Conservation (phyloP, 768 basidiomycete genomes). For the Mycena floridula region DNA sequence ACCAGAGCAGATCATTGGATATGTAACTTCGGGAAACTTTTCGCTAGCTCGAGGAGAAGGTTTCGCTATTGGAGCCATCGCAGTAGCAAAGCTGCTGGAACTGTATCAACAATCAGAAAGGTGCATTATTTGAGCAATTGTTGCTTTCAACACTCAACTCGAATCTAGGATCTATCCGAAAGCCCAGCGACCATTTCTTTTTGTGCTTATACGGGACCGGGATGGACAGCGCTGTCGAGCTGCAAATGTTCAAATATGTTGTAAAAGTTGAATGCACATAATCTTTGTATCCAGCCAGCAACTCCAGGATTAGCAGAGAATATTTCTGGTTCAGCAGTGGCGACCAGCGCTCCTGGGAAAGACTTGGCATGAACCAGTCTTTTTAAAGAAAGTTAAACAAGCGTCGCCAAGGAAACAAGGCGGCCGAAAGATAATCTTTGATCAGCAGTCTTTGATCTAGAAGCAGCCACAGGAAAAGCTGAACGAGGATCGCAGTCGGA, state of each 20-base stretch:
- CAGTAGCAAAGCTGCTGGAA: slow-evolving; percentile 46
- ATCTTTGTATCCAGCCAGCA: too few species aligned
- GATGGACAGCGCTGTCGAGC: slow-evolving; percentile 48
- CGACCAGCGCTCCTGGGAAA: too few species aligned
- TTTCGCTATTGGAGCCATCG: slow-evolving; percentile 69
- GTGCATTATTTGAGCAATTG: slow-evolving; percentile 3
- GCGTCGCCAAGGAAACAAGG: too few species aligned
- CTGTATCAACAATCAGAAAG: slow-evolving; percentile 21
- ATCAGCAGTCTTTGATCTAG: too few species aligned
- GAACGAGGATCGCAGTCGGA: too few species aligned
- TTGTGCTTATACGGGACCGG: slow-evolving; percentile 64
- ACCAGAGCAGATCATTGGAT: slow-evolving; percentile 58
- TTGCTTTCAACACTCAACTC: slow-evolving; percentile 16
- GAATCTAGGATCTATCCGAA: slow-evolving; percentile 8
- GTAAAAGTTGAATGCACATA: not conserved
- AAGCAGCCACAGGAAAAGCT: too few species aligned
- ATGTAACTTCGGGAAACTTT: slow-evolving; percentile 77
- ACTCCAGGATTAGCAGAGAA: too few species aligned
- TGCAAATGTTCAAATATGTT: slow-evolving; percentile 38
- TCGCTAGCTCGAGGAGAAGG: slow-evolving; percentile 77
- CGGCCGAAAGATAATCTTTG: too few species aligned
- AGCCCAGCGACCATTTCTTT: slow-evolving; percentile 19
- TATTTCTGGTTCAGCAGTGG: too few species aligned
- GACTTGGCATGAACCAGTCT: too few species aligned
- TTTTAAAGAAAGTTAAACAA: too few species aligned